phyloP scores from a whole-genome alignment of 2,329 filamentous ascomycete species.

The Helotiales sp. region DNA sequence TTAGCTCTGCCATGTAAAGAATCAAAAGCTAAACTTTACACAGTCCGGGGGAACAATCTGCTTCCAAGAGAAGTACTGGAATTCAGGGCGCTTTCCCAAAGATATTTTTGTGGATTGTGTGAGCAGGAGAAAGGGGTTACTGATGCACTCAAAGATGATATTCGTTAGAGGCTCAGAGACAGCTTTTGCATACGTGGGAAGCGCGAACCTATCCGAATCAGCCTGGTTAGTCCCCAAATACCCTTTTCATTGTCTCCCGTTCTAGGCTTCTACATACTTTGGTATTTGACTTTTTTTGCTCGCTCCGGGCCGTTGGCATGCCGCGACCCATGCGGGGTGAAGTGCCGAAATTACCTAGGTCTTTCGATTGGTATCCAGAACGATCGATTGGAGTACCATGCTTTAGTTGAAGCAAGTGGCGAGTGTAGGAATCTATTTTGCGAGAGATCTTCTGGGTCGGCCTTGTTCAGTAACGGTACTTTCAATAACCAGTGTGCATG shows the following conservation, averaged over 20 bases:
- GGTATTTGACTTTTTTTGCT: neutral
- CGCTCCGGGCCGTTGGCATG: neutral
- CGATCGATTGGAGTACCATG: neutral
- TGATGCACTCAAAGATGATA: conserved; percentile 87
- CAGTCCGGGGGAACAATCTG: conserved; percentile 81
- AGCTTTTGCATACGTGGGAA: conserved; percentile 85
- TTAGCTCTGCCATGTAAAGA: neutral
- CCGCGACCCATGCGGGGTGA: neutral
- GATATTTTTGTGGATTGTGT: conserved; percentile 72
- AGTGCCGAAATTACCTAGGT: neutral
- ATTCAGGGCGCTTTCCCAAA: conserved; percentile 67
- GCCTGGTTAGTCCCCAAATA: conserved; percentile 67
- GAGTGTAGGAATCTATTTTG: no score
- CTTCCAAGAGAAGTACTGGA: conserved; percentile 70
- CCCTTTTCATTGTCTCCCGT: neutral
- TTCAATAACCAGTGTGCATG: neutral
- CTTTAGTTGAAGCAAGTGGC: neutral
- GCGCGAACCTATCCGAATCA: conserved; percentile 88
- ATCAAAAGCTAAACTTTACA: conserved; percentile 4
- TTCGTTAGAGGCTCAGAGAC: conserved; percentile 42
- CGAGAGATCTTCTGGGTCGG: no score
- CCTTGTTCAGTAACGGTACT: no score
- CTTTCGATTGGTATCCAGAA: neutral
- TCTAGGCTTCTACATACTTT: neutral
- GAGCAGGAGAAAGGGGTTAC: conserved; percentile 66